phyloP scores from a whole-genome alignment of 495 filamentous ascomycete genomes.

The Penicillium nucicola region DNA sequence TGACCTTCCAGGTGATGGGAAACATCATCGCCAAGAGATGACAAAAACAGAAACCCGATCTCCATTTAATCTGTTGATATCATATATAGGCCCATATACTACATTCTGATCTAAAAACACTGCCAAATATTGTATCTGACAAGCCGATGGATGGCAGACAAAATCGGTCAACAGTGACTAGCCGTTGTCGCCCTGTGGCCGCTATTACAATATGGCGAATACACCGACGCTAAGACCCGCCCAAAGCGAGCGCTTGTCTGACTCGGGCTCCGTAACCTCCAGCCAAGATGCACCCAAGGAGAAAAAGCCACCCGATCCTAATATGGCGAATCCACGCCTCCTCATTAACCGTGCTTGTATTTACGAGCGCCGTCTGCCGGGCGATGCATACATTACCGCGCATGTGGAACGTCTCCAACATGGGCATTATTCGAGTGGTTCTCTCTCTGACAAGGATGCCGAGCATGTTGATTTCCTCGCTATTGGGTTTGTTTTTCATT shows the following conservation, averaged over 20 bases:
- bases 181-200: slow-evolving; percentile 1
- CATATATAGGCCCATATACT: not conserved
- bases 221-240: slow-evolving; percentile 6
- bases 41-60: not conserved
- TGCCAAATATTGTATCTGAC: not conserved
- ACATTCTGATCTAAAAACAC: no score
- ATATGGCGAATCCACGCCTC: slow-evolving; percentile 41
- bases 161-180: slow-evolving; percentile 5
- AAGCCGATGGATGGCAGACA: slow-evolving; percentile 16
- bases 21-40: slow-evolving; percentile 10
- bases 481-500: slow-evolving; percentile 49
- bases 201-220: slow-evolving; percentile 10
- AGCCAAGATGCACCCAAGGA: not conserved
- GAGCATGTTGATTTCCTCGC: slow-evolving; percentile 51
- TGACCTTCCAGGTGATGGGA: slow-evolving; percentile 26
- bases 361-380: slow-evolving; percentile 49
- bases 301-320: slow-evolving; percentile 26
- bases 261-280: not conserved
- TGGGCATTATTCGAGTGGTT: slow-evolving; percentile 42
- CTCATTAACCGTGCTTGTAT: slow-evolving; percentile 45
- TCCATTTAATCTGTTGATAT: not conserved
- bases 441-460: slow-evolving; percentile 39
- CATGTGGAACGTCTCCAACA: slow-evolving; percentile 51
- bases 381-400: slow-evolving; percentile 49
- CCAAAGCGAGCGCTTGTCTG: not conserved